Evolutionary conservation across 768 basidiomycete genomes (phyloP), one percentile per base, ranked within the genome.

Genomic region (Rhizopogon salebrosus): DNA sequence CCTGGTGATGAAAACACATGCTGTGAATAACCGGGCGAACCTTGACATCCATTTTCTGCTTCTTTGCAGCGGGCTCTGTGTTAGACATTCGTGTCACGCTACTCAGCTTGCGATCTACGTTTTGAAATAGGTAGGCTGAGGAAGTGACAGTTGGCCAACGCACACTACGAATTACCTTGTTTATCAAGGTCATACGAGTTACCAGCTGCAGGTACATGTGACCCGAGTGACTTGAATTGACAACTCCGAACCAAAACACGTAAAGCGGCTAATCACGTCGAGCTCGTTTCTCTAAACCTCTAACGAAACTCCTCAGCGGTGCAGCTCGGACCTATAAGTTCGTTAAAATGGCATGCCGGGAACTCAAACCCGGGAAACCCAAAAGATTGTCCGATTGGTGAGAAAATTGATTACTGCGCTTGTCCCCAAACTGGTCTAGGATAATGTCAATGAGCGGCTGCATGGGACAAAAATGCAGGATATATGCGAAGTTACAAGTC

Each of bases 21-120:
- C 9, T 29, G 29, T 41, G 34, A 50, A 34, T 35, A 20, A 43
- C 59, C 54, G 40, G 62, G 39, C 56, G 20, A 48, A 73, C 68
- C 60, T 73, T 75, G 52, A 70, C 66, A 31, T 71, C 70, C 70
- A 77, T 72, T 64, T 74, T 80, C 55, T 68, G 70, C 56, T 61
- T 76, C 60, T 78, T 78, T 1, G 60, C 58, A 10, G 64, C 64
- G 8, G 68, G 71, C 9, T 48, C 59, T n/a, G 62, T 24, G 29
- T 53, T 63, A 29, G 65, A 48, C 60, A 70, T 66, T 3, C 39
- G 27, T 38, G 38, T 39, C 20, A 20, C 37, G 20, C 20, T 46
- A 11, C 45, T 22, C 45, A 46, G n/a, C 31, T 34, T 34, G 20
- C 45, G 31, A 34, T 46, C 20, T 14, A 16, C 14, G n/a, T n/a